phyloP scores from a whole-genome alignment of 108 stramenopile species.

The Cyclotella atomus region DNA sequence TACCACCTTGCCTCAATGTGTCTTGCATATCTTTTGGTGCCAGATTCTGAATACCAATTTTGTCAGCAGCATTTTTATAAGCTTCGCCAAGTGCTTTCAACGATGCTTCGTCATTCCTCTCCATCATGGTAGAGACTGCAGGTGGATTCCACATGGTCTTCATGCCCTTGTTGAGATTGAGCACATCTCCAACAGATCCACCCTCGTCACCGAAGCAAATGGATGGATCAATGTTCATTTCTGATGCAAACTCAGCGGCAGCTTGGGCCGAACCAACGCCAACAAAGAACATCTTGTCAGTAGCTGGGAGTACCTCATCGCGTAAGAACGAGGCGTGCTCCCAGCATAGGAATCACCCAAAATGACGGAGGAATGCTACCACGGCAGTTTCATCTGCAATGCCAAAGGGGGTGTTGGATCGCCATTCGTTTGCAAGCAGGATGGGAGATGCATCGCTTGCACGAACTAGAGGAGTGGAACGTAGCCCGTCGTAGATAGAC shows the following conservation, averaged over 20 bases:
- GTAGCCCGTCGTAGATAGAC: slow-evolving; percentile 21
- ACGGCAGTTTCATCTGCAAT: slow-evolving; percentile 46
- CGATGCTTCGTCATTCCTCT: slow-evolving; percentile 41
- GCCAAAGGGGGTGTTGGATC: slow-evolving; percentile 37
- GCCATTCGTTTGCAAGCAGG: slow-evolving; percentile 32
- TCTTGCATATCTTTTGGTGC: slow-evolving; percentile 46
- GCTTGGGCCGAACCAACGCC: slow-evolving; percentile 46
- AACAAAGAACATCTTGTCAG: slow-evolving; percentile 46
- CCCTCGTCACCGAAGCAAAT: slow-evolving; percentile 52
- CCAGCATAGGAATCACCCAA: slow-evolving; percentile 60
- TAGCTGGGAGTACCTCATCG: slow-evolving; percentile 40
- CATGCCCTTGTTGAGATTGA: slow-evolving; percentile 33
- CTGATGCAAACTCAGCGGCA: slow-evolving; percentile 43
- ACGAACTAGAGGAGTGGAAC: slow-evolving; percentile 35
- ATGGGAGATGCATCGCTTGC: slow-evolving; percentile 34
- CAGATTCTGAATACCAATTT: slow-evolving; percentile 42
- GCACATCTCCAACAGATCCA: slow-evolving; percentile 26
- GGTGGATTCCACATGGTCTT: slow-evolving; percentile 55
- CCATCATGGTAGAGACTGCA: slow-evolving; percentile 45
- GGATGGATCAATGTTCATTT: slow-evolving; percentile 44
- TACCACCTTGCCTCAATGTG: slow-evolving; percentile 52
- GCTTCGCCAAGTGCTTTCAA: slow-evolving; percentile 38
- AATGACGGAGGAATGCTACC: slow-evolving; percentile 46
- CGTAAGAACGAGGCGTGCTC: slow-evolving; percentile 48
- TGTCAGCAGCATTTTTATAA: slow-evolving; percentile 48